Evolutionary conservation across 352 stramenopile genomes (phyloP).

Genomic region (Phytophthora ramorum): DNA sequence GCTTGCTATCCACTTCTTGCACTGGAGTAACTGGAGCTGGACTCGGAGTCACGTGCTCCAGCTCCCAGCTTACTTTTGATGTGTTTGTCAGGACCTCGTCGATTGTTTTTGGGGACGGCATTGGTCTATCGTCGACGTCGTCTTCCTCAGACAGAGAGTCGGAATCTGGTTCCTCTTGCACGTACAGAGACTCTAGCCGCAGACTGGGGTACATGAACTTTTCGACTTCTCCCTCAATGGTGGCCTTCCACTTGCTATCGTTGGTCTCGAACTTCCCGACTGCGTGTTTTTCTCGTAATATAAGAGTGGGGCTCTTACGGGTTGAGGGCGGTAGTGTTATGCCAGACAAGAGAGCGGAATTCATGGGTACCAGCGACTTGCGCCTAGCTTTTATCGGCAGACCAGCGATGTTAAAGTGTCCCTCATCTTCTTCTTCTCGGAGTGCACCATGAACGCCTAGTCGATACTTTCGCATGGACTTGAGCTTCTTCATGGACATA

Average conservation of each 20-base stretch:
- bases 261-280: conserved; percentile 63
- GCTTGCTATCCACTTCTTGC: conserved; percentile 37
- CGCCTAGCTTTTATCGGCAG: conserved; percentile 6
- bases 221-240: conserved; percentile 65
- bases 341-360: conserved; percentile 7
- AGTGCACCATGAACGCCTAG: conserved; percentile 15
- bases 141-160: background rate
- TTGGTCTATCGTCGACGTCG: conserved; percentile 5
- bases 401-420: background rate
- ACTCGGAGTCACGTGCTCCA: conserved; percentile 50
- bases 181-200: conserved; percentile 58
- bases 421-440: conserved; percentile 11
- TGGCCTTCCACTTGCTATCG: conserved; percentile 67
- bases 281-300: conserved; percentile 27
- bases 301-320: background rate
- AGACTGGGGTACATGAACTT: conserved; percentile 83
- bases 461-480: conserved; percentile 26
- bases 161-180: conserved; percentile 2
- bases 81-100: conserved; percentile 40
- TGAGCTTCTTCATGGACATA: conserved; percentile 40
- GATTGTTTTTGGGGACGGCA: conserved; percentile 47
- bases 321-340: background rate
- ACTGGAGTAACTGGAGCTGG: conserved; percentile 23
- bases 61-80: conserved; percentile 61
- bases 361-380: conserved; percentile 20